phyloP scores from a whole-genome alignment of 441 rosid species.

The Gossypium lobatum region DNA sequence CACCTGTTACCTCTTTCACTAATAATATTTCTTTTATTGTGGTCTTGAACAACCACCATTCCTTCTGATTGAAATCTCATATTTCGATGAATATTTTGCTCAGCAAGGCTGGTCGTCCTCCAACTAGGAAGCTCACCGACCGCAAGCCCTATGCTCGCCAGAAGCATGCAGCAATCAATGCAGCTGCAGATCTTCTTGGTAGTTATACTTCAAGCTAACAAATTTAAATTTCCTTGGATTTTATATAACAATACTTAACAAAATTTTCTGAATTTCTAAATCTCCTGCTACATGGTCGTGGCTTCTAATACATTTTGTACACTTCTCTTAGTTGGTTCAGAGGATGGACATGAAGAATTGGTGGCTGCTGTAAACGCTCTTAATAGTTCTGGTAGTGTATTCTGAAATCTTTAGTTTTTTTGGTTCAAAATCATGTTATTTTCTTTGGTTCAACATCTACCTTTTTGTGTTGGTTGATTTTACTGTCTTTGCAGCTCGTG shows the following conservation, averaged over 20 bases:
- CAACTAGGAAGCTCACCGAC: conserved; percentile 93
- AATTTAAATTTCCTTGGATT: conserved; percentile 8
- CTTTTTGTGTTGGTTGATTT: conserved; percentile 26
- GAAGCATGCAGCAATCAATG: conserved; percentile 54
- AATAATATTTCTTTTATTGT: conserved; percentile 9
- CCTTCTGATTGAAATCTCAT: conserved; percentile 24
- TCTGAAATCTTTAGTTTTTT: conserved; percentile 16
- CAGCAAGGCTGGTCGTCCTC: conserved; percentile 93
- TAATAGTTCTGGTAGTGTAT: conserved; percentile 47
- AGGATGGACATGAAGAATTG: conserved; percentile 89
- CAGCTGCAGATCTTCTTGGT: conserved; percentile 89
- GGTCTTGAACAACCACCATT: background rate
- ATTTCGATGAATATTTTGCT: conserved; percentile 27
- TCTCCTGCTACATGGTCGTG: background rate
- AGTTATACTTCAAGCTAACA: conserved; percentile 24
- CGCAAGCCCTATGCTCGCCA: conserved; percentile 87
- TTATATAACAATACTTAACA: conserved; percentile 1
- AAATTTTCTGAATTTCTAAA: conserved; percentile 9
- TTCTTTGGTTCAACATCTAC: conserved; percentile 6
- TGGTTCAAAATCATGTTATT: conserved; percentile 7
- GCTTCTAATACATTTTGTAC: conserved; percentile 24
- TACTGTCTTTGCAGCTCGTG: conserved; percentile 49
- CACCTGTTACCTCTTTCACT: background rate
- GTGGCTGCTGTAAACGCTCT: conserved; percentile 61
- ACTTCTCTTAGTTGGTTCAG: conserved; percentile 59